These are phyloP conservation scores for Saccharomycopsis microspora DNA, from an alignment of 805 yeast species.

Conservation along the genomic window DNA sequence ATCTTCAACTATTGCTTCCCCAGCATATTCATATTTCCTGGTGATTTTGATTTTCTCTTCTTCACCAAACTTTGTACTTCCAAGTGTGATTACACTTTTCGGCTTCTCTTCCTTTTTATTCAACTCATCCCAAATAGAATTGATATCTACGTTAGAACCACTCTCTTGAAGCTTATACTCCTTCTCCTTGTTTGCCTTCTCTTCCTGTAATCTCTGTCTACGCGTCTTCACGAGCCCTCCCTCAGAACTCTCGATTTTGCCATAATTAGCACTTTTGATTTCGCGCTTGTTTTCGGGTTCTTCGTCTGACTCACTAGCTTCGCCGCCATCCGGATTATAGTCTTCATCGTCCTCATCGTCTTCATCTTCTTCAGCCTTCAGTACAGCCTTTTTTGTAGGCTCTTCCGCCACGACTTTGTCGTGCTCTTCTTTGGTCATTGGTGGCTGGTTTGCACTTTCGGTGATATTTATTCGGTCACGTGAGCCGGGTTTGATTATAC, in stretches of 20 bases:
- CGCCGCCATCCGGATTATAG: background rate
- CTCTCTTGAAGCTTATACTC: background rate
- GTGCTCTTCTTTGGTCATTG: too few species aligned
- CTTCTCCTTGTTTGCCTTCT: constrained; percentile 2
- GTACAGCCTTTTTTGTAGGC: background rate
- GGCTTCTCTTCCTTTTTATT: constrained; percentile 21
- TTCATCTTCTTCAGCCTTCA: constrained; percentile 3
- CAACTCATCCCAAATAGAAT: constrained; percentile 45
- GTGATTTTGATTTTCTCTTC: constrained; percentile 57
- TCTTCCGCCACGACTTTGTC: too few species aligned
- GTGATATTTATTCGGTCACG: too few species aligned
- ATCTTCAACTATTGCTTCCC: constrained; percentile 65
- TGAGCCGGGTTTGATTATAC: too few species aligned
- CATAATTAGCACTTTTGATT: constrained; percentile 27
- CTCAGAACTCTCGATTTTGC: constrained; percentile 39
- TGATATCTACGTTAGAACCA: constrained; percentile 31
- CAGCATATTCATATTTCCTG: constrained; percentile 81
- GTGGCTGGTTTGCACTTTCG: too few species aligned
- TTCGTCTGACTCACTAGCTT: background rate
- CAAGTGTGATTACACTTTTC: background rate
- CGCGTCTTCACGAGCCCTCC: constrained; percentile 69
- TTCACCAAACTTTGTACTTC: background rate
- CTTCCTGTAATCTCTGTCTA: constrained; percentile 20
- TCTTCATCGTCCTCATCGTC: constrained; percentile 5
- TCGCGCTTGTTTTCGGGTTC: constrained; percentile 19